These are phyloP conservation scores for Camellia granthamiana DNA, from an alignment of 148 eudicot genomes.

Conservation along the genomic window DNA sequence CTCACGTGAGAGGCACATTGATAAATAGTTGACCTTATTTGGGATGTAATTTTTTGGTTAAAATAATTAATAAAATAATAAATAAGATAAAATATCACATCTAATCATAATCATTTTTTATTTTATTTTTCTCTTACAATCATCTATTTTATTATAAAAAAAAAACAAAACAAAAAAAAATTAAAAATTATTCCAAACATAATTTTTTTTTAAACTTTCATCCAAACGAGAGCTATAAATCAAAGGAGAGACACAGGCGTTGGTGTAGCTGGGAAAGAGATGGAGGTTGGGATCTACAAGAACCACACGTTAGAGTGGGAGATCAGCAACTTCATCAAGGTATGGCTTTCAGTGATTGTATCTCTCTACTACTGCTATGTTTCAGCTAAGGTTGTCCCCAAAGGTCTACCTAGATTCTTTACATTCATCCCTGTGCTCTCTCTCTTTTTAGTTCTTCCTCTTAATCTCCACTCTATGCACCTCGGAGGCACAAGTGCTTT, in stretches of 20 bases:
- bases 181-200: too few species aligned
- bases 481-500: constrained; percentile 23
- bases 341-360: constrained; percentile 31
- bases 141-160: too few species aligned
- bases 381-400: constrained; percentile 18
- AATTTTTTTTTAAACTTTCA: too few species aligned
- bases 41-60: too few species aligned
- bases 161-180: too few species aligned
- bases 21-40: too few species aligned
- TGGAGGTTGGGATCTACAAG: constrained; percentile 13
- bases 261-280: not conserved
- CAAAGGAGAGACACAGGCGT: not conserved
- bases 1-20: too few species aligned
- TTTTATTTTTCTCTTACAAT: too few species aligned
- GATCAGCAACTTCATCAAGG: constrained; percentile 28
- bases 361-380: constrained; percentile 33
- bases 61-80: too few species aligned
- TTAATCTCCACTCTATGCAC: constrained; percentile 29
- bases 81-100: too few species aligned
- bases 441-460: constrained; percentile 44
- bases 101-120: too few species aligned
- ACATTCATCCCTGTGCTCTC: constrained; percentile 34
- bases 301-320: constrained; percentile 27
- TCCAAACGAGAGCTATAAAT: too few species aligned
- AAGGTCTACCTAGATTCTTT: constrained; percentile 27